Base-by-base conservation (phyloP, 2,329 filamentous ascomycete genomes). In the Pseudocercospora fuligena region DNA sequence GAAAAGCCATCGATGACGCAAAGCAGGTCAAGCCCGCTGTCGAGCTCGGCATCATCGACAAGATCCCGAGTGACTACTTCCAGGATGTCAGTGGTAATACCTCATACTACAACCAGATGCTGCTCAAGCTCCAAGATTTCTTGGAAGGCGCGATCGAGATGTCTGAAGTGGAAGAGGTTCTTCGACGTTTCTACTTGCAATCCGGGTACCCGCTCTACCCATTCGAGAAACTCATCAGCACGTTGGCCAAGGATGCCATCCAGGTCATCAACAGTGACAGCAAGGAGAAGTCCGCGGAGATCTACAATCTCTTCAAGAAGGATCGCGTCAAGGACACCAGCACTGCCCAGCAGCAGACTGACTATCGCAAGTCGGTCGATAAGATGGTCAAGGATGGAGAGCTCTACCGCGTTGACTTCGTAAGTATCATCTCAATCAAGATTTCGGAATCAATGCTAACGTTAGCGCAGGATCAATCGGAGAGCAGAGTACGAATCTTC, bases 201-300 rank as follows among this genome's bases (percentile, higher is more conserved):
- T 91, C 89, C 71, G 95, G 95, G 6, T 99, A 94, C 91, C 93
- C 93, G 74, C 82, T 98, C 46, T 99, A 98, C 82, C 94, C 92
- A 4, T 89, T 98, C 70, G 92, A 96, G 76, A 94, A 97, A 77
- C 88, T 97, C 31, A 87, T 98, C 61, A 89, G 89, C 76, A 90
- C 90, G 0, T 87, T 97, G 46, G 90, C 91, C 66, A 91, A 93
- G 65, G 90, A 94, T 66, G 93, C 91, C 25, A 85, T 93, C 19
- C 87, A 87, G n/a, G 93, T 97, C 78, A 92, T 94, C 75, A 93
- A 89, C 74, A 88, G 88, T 2, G 95, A 99, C 73, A 86, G 88
- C 56, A 97, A 97, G 81, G 95, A 99, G 77, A 97, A 95, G 85
- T 97, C 92, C 43, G 89, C 91, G 5, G 94, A 98, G 67, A 91